These are phyloP conservation scores for Pseudomonodictys pantanalensis DNA, from an alignment of 495 filamentous ascomycete species.

Conservation along the genomic window DNA sequence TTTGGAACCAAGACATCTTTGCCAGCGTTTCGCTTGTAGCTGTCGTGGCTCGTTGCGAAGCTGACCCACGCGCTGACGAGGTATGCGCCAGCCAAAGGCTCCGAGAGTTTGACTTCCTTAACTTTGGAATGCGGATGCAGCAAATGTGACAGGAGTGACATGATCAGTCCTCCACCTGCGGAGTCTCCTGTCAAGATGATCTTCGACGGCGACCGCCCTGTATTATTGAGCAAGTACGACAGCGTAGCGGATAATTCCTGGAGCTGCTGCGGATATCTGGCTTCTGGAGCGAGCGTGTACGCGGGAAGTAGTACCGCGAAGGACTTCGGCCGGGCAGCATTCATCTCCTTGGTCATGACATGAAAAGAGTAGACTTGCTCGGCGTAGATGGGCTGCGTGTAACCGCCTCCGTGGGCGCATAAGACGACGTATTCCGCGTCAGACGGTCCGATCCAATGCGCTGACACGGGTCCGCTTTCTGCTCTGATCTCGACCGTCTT, in stretches of 20 bases:
- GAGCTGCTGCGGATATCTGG: constrained; percentile 3
- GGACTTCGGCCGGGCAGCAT: background rate
- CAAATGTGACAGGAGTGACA: constrained; percentile 15
- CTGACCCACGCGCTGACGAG: constrained; percentile 11
- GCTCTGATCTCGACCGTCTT: background rate
- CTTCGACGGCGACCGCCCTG: background rate
- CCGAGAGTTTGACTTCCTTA: background rate
- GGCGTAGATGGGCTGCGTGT: constrained; percentile 3
- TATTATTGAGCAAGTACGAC: constrained; percentile 1
- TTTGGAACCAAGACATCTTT: background rate
- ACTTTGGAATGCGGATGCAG: constrained; percentile 2
- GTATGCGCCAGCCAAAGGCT: background rate
- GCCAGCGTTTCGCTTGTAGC: constrained; percentile 5
- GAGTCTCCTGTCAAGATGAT: constrained; percentile 16
- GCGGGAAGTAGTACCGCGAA: background rate
- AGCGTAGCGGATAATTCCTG: background rate
- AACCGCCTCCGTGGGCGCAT: constrained; percentile 14
- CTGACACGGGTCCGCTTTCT: background rate
- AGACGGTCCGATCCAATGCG: constrained; percentile 8
- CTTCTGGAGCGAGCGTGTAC: constrained; percentile 9
- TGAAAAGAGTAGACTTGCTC: constrained; percentile 1
- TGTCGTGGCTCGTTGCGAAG: constrained; percentile 8
- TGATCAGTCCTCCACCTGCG: constrained; percentile 5
- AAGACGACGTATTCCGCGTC: constrained; percentile 9
- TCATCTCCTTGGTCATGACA: constrained; percentile 1